phyloP scores from a whole-genome alignment of 1,139 yeast genomes.

The Geotrichum australiense region DNA sequence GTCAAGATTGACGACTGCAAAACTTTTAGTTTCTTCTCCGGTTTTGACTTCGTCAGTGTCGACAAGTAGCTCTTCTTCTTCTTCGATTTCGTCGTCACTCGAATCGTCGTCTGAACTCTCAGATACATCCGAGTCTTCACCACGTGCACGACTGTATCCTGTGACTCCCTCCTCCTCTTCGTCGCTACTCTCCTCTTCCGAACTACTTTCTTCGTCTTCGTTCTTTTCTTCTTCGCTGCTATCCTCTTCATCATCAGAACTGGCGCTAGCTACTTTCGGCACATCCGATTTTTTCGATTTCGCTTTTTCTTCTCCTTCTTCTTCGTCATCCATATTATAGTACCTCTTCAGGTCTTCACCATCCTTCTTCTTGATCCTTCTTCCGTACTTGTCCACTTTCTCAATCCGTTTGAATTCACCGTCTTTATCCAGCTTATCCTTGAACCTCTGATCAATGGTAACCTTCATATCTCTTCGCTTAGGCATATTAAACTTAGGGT shows the following conservation, averaged over 20 bases:
- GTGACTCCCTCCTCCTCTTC: slow-evolving; percentile 26
- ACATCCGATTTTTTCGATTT: slow-evolving; percentile 24
- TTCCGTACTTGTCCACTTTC: slow-evolving; percentile 80
- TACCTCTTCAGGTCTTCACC: slow-evolving; percentile 55
- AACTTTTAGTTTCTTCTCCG: slow-evolving; percentile 73
- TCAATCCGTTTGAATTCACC: slow-evolving; percentile 52
- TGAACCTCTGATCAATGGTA: slow-evolving; percentile 80
- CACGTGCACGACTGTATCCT: slow-evolving; percentile 62
- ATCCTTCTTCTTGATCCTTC: slow-evolving; percentile 48
- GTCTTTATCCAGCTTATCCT: slow-evolving; percentile 49
- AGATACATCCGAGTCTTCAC: slow-evolving; percentile 48
- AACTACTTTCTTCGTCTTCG: slow-evolving; percentile 20
- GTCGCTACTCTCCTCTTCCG: slow-evolving; percentile 24
- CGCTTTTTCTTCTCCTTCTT: slow-evolving; percentile 27
- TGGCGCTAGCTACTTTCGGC: neutral
- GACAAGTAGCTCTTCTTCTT: slow-evolving; percentile 51
- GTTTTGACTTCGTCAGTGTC: slow-evolving; percentile 62
- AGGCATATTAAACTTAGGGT: slow-evolving; percentile 82
- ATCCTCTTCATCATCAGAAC: slow-evolving; percentile 20
- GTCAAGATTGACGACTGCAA: slow-evolving; percentile 94
- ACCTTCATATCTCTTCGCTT: slow-evolving; percentile 64
- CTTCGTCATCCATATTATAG: slow-evolving; percentile 46
- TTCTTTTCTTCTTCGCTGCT: too few relatives aligned
- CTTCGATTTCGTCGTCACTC: slow-evolving; percentile 25
- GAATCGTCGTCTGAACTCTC: slow-evolving; percentile 34